phyloP scores from a whole-genome alignment of 1,284 basidiomycete genomes.

The Cutaneotrichosporon dermatis region DNA sequence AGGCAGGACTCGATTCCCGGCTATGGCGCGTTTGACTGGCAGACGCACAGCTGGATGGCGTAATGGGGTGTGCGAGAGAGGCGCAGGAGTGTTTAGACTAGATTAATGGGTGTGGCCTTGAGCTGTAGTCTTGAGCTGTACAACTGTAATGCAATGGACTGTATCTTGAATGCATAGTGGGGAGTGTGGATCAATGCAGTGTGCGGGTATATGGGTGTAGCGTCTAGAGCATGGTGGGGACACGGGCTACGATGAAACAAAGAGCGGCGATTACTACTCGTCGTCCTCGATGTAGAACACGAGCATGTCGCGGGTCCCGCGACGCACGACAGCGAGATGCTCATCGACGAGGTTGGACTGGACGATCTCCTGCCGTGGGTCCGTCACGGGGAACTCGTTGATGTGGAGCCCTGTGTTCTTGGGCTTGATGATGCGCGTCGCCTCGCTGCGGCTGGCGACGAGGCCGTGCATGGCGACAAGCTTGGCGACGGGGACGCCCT shows the following conservation, averaged over 20 bases:
- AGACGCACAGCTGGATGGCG: slow-evolving; percentile 34
- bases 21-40: slow-evolving; percentile 24
- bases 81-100: too few species aligned
- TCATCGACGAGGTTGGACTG: slow-evolving; percentile 59
- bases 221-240: background rate
- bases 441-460: slow-evolving; percentile 50
- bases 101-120: too few species aligned
- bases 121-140: background rate
- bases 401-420: slow-evolving; percentile 54
- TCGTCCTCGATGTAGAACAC: slow-evolving; percentile 53
- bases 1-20: slow-evolving; percentile 21
- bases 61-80: slow-evolving; percentile 1
- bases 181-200: background rate
- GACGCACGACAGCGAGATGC: slow-evolving; percentile 63
- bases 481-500: slow-evolving; percentile 56
- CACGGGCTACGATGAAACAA: background rate
- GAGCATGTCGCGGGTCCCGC: slow-evolving; percentile 70
- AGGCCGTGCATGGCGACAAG: slow-evolving; percentile 57
- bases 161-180: slow-evolving; percentile 5
- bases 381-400: slow-evolving; percentile 53
- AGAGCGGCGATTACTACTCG: background rate
- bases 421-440: slow-evolving; percentile 54
- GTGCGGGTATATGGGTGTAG: background rate
- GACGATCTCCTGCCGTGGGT: slow-evolving; percentile 45
- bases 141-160: background rate